Conservation (phyloP, 768 basidiomycete genomes). For the Tephrocybe sp. region DNA sequence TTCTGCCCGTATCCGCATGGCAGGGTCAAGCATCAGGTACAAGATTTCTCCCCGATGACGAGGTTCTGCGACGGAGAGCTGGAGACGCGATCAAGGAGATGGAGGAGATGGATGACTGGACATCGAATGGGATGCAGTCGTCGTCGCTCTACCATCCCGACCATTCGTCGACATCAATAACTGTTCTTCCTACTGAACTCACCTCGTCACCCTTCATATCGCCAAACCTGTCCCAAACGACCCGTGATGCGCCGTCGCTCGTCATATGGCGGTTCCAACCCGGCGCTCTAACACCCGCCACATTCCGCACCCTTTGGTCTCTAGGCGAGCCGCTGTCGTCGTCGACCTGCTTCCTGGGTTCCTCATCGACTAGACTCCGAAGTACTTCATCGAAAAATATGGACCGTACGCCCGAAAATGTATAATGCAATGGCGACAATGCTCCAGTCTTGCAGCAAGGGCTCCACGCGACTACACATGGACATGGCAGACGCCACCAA, state of each 20-base stretch:
- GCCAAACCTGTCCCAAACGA: constrained; percentile 17
- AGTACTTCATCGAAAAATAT: constrained; percentile 75
- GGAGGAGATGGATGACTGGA: constrained; percentile 44
- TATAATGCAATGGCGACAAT: constrained; percentile 85
- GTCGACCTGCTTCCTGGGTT: constrained; percentile 62
- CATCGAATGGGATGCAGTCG: background rate
- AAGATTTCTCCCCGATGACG: constrained; percentile 77
- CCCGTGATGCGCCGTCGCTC: constrained; percentile 39
- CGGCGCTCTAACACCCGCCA: constrained; percentile 48
- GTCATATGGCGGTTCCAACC: constrained; percentile 44
- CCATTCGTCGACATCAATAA: background rate
- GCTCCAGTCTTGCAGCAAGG: constrained; percentile 66
- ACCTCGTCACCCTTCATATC: constrained; percentile 10
- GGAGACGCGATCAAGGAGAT: constrained; percentile 63
- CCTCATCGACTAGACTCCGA: constrained; percentile 74
- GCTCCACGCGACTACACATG: constrained; percentile 89
- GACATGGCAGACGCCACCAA: constrained; percentile 94
- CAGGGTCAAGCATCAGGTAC: constrained; percentile 65
- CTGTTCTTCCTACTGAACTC: background rate
- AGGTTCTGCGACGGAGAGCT: constrained; percentile 69
- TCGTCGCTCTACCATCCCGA: background rate
- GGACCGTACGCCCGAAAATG: constrained; percentile 84
- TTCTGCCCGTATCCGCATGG: no score
- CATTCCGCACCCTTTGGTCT: constrained; percentile 71
- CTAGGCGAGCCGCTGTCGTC: constrained; percentile 79